Evolutionary conservation across 2,329 filamentous ascomycete genomes (phyloP), one percentile per base, ranked within the genome.

Genomic region (Paecilomyces niveus): DNA sequence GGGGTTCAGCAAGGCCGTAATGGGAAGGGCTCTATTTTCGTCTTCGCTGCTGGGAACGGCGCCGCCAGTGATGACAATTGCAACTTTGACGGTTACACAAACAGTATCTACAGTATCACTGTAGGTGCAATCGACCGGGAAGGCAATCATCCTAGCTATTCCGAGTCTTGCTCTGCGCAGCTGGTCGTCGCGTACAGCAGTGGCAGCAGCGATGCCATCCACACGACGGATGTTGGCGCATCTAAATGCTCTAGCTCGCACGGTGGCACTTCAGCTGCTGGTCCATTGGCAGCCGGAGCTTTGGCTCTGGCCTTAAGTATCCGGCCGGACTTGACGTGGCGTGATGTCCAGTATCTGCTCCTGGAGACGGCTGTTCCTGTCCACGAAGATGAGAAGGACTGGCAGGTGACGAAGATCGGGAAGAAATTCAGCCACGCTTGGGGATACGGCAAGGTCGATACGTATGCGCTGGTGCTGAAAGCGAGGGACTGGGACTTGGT

Each of bases 81-180:
- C 82, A 99, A 99, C 73, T 99, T 99, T 72, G 94, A 99, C 71
- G 94, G 94, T 45, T 99, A 99, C 76, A 99, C 94, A 60, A 99
- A 99, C 79, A 97, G 92, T 71, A 99, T 99, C 67, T 99, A 97
- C 81, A 97, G 92, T 72, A 94, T 99, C 67, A 96, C 92, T 0
- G 92, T 99, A 18, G 94, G 94, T 39, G 93, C 93, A 33, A 88
- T 99, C 62, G 92, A 97, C 72, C 83, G 90, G 59, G 86, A 89
- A 64, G 92, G 93, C 45, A 76, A 84, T n/a, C 93, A 97, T 70
- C 92, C 94, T 0, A 94, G 93, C 73, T 99, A 99, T 74, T 97
- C 93, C 0, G 94, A 99, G 74, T 88, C 90, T 62, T 99, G 94
- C 78, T 97, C 93, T 2, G 94, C 94, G 22, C 90, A 96, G 72